Evolutionary conservation across 2,329 filamentous ascomycete genomes (phyloP).

Genomic region (Biscogniauxia mediterranea): DNA sequence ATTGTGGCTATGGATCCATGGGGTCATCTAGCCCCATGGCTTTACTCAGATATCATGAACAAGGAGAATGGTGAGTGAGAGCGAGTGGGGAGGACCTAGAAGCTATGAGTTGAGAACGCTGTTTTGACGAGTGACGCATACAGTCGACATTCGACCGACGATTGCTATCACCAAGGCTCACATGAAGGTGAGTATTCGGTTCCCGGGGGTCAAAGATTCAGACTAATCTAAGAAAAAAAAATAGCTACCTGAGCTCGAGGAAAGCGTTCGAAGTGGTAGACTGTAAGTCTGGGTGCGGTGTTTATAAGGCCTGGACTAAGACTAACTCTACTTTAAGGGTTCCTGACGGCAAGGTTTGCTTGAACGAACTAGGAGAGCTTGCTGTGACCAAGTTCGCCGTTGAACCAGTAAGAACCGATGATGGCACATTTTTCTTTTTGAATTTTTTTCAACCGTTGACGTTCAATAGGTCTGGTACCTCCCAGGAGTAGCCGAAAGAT

Average conservation of each 20-base stretch:
- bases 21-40: slow-evolving; percentile 81
- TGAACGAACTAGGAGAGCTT: slow-evolving; percentile 83
- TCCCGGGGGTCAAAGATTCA: background rate
- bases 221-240: slow-evolving; percentile 11
- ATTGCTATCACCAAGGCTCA: slow-evolving; percentile 91
- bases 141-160: slow-evolving; percentile 81
- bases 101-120: background rate
- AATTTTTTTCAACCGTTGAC: slow-evolving; percentile 1
- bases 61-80: slow-evolving; percentile 61
- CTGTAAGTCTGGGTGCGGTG: slow-evolving; percentile 45
- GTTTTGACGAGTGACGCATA: slow-evolving; percentile 9
- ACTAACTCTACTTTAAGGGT: slow-evolving; percentile 37
- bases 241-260: slow-evolving; percentile 83
- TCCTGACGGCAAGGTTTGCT: slow-evolving; percentile 83
- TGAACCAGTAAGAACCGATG: slow-evolving; percentile 68
- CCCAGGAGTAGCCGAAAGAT: slow-evolving; percentile 84
- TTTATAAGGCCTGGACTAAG: slow-evolving; percentile 8
- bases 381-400: slow-evolving; percentile 96
- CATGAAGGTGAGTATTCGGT: slow-evolving; percentile 62
- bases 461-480: slow-evolving; percentile 67
- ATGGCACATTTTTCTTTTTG: background rate
- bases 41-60: slow-evolving; percentile 76
- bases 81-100: background rate
- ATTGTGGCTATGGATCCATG: slow-evolving; percentile 97
- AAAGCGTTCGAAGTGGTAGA: slow-evolving; percentile 77